Percentiles rank a stretch among this genome's conserved stretches.
These are phyloP conservation scores for Penicillium griseofulvum DNA, from an alignment of 2,329 filamentous ascomycete species.

Conservation along the genomic window DNA sequence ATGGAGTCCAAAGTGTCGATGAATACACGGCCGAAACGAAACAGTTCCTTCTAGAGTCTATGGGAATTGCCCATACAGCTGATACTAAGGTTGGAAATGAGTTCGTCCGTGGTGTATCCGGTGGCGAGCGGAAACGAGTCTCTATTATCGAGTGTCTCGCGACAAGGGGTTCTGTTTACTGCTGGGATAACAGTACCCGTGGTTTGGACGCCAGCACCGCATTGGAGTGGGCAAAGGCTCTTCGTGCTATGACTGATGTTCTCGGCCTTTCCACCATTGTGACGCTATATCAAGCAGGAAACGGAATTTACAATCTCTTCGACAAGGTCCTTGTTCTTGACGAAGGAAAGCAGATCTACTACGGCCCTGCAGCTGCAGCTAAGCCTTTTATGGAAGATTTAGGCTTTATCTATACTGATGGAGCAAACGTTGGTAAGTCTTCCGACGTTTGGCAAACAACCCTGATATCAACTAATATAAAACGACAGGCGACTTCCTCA, in stretches of 20 bases:
- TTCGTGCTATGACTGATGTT: conserved; percentile 11
- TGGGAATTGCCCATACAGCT: conserved; percentile 7
- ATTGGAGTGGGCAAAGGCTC: conserved; percentile 9
- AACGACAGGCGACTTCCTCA: conserved; percentile 60
- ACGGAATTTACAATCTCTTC: conserved; percentile 12
- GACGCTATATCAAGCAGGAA: conserved; percentile 11
- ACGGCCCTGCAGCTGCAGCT: conserved; percentile 58
- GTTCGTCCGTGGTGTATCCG: conserved; percentile 13
- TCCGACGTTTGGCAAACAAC: not conserved
- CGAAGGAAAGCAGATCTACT: conserved; percentile 54
- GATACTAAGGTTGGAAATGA: conserved; percentile 12
- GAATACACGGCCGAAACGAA: conserved; percentile 14
- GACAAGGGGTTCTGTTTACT: conserved; percentile 2
- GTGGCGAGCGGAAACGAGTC: conserved; percentile 13
- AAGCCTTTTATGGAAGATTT: conserved; percentile 62
- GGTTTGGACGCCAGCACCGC: conserved; percentile 8
- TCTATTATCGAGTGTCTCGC: conserved; percentile 13
- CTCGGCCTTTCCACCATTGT: conserved; percentile 9
- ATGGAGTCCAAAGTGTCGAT: conserved; percentile 62
- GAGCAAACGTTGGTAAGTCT: conserved; percentile 49
- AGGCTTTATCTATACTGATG: conserved; percentile 61
- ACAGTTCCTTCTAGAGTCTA: conserved; percentile 12
- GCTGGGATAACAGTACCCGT: conserved; percentile 13
- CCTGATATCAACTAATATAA: not conserved
- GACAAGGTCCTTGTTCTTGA: conserved; percentile 12